Conservation (phyloP, 1,284 basidiomycete genomes). For the Rhodotorula glutinis region DNA sequence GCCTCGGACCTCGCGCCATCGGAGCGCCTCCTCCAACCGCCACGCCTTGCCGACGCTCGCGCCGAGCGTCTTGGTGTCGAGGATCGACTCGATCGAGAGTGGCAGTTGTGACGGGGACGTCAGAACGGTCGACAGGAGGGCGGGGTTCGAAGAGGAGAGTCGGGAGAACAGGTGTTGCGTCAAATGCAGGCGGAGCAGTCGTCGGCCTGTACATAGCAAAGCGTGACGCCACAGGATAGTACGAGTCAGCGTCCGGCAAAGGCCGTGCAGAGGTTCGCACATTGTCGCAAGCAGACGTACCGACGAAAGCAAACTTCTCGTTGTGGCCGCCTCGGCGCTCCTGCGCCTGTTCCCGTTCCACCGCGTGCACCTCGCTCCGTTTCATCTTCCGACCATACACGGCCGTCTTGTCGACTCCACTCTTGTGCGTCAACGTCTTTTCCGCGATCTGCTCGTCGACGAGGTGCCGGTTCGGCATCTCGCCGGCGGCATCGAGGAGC, state of each 20-base stretch:
- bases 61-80: constrained; percentile 36
- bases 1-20: constrained; percentile 34
- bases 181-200: constrained; percentile 29
- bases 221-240: too few species aligned
- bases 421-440: constrained; percentile 33
- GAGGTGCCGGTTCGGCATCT: constrained; percentile 10
- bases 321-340: constrained; percentile 16
- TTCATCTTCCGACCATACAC: not conserved
- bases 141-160: constrained; percentile 15
- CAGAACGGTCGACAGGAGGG: constrained; percentile 14
- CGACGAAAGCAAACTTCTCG: constrained; percentile 36
- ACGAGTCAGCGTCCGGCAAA: too few species aligned
- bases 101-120: constrained; percentile 13
- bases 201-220: constrained; percentile 28
- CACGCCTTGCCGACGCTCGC: constrained; percentile 28
- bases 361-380: not conserved
- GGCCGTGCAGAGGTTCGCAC: too few species aligned
- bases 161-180: constrained; percentile 15
- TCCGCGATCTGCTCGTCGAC: constrained; percentile 11
- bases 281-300: constrained; percentile 6
- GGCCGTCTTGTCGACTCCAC: constrained; percentile 26
- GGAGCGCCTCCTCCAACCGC: constrained; percentile 25
- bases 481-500: constrained; percentile 9
- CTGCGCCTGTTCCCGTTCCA: not conserved
- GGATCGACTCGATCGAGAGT: constrained; percentile 22